Percentiles rank a stretch among this genome's conserved stretches.
Conservation (phyloP, 23 red algal species). For the Gracilaria caudata region DNA sequence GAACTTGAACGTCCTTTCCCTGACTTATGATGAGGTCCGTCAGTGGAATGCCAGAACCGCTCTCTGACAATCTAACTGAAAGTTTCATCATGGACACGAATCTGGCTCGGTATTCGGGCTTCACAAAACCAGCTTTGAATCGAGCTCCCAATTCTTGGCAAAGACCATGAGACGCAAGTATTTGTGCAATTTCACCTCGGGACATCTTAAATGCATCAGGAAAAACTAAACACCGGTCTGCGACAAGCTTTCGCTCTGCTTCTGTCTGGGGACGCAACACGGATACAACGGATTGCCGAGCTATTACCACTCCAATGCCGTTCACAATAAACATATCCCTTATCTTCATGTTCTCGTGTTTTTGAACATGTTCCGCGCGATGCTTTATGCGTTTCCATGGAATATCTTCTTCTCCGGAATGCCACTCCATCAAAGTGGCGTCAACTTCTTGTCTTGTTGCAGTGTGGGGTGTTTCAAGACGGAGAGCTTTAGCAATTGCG, state of each 20-base stretch:
- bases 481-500: constrained; percentile 54
- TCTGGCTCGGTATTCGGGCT: constrained; percentile 2
- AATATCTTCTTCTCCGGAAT: constrained; percentile 21
- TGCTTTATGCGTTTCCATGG: constrained; percentile 45
- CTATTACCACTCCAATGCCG: constrained; percentile 38
- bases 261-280: constrained; percentile 39
- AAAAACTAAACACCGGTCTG: not conserved
- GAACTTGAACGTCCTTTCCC: constrained; percentile 1
- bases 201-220: not conserved
- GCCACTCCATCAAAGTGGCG: not conserved
- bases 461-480: constrained; percentile 21
- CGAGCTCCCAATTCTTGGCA: constrained; percentile 60
- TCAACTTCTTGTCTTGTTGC: constrained; percentile 24
- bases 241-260: constrained; percentile 45
- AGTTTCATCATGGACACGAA: constrained; percentile 43
- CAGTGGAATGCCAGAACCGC: constrained; percentile 28
- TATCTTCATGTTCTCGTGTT: constrained; percentile 40
- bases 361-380: constrained; percentile 40
- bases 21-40: constrained; percentile 32
- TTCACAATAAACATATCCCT: constrained; percentile 33
- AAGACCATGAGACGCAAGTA: constrained; percentile 49
- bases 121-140: constrained; percentile 28
- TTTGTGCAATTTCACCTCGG: not conserved
- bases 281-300: constrained; percentile 18
- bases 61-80: constrained; percentile 36